Evolutionary conservation across 2,329 filamentous ascomycete genomes (phyloP).

Genomic region (Tricladium varicosporioides): DNA sequence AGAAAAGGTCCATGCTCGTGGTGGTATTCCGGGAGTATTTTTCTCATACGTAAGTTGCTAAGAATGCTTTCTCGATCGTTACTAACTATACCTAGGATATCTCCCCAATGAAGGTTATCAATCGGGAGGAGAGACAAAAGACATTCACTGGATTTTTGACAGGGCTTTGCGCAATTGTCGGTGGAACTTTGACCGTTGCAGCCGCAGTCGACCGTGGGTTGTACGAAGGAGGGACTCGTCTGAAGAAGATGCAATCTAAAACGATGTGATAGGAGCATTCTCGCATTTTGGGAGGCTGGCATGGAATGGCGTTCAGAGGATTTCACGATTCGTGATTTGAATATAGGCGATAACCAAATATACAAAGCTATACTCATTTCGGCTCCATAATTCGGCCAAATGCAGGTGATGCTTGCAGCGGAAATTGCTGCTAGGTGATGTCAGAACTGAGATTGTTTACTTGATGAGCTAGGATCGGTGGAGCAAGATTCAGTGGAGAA

Average conservation of each 20-base stretch:
- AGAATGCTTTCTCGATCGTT: not conserved
- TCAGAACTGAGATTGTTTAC: not conserved
- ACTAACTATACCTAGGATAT: conserved; percentile 66
- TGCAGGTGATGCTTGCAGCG: not conserved
- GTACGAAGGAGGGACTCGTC: conserved; percentile 80
- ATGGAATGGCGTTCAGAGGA: conserved; percentile 28
- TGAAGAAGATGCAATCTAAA: conserved; percentile 81
- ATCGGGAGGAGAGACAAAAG: conserved; percentile 87
- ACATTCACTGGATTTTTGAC: conserved; percentile 90
- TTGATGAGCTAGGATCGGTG: too few relatives aligned
- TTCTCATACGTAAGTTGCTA: conserved; percentile 82
- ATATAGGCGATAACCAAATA: conserved; percentile 11
- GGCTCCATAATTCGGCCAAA: not conserved
- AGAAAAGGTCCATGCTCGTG: conserved; percentile 83
- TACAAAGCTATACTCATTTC: not conserved
- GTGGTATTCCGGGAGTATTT: conserved; percentile 95
- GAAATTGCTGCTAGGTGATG: not conserved
- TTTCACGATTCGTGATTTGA: conserved; percentile 10
- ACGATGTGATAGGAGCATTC: conserved; percentile 42
- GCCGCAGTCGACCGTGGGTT: conserved; percentile 88
- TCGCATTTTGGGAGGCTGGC: conserved; percentile 13
- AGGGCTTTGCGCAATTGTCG: conserved; percentile 90
- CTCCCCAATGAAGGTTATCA: conserved; percentile 99
- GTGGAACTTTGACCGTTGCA: conserved; percentile 92
- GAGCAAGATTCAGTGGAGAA: too few relatives aligned